Base-by-base conservation (phyloP, 176 grass and related monocot species). In the Tuctoria greenei region DNA sequence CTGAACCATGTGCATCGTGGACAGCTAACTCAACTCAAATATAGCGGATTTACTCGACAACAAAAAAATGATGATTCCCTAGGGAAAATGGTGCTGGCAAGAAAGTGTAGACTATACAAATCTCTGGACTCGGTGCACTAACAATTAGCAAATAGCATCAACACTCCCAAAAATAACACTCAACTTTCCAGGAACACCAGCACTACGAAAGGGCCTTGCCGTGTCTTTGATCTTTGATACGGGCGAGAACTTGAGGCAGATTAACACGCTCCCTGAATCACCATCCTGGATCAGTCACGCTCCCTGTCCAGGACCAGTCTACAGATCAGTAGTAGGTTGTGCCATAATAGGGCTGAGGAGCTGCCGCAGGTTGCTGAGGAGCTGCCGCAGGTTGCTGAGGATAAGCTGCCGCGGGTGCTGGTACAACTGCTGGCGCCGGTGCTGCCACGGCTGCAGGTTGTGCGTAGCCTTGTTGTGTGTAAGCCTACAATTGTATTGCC, bases 261-360 rank as follows among this genome's bases (percentile, higher is more conserved):
- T n/a, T n/a, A 57, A 18, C 56, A 21, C 9, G 63, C 50, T 63
- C 8, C 2, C 1, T 39, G 2, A 64, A 57, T 20, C 46, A 38
- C 20, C 25, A 25, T 52, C 10, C 8, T n/a, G n/a, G n/a, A n/a
- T n/a, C n/a, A n/a, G n/a, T n/a, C n/a, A 21, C 9, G 63, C 50
- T 63, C 31, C 31, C 31, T 31, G 31, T 3, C 31, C 3, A 81
- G 10, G 64, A 69, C 61, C 15, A 60, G 1, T 27, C 45, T 14
- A 28, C 15, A 27, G 43, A 67, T 91, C 81, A 91, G 79, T 93
- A 93, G 78, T 96, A 96, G 4, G 84, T 60, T 51, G 75, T 50
- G 45, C 85, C 85, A 40, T 96, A 93, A 64, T 89, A 90, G 1
- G 87, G 57, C 43, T 93, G 93, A 76, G 86, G 75, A 66, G 87